Conservation (phyloP, 352 stramenopile species). For the Pythium pectinolyticum region DNA sequence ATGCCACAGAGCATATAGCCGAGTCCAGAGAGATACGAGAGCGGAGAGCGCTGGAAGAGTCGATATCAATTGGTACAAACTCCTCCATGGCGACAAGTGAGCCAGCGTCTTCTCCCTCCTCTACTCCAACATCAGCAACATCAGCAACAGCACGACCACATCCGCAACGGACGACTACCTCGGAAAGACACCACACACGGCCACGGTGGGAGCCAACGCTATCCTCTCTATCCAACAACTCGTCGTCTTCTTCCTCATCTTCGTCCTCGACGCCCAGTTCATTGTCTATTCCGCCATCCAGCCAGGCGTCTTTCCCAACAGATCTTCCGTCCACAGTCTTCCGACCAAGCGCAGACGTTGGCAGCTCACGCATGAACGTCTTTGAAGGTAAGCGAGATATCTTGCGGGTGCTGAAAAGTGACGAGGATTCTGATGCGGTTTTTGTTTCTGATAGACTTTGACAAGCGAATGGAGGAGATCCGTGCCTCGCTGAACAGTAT, state of each 20-base stretch:
- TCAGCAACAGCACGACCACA: too few relatives aligned
- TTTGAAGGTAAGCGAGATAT: conserved; percentile 28
- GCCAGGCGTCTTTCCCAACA: conserved; percentile 2
- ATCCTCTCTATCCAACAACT: conserved; percentile 18
- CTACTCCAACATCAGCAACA: background rate
- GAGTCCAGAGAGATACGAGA: background rate
- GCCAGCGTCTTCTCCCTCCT: background rate
- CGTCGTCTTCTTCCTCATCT: conserved; percentile 10
- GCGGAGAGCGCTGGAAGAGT: background rate
- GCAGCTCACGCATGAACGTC: background rate
- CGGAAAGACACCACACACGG: background rate
- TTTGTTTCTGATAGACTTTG: conserved; percentile 47
- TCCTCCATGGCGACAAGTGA: background rate
- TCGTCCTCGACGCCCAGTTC: background rate
- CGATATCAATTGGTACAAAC: background rate
- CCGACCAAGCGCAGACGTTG: background rate
- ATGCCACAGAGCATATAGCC: background rate
- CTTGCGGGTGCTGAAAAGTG: too few relatives aligned
- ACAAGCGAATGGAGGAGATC: conserved; percentile 74
- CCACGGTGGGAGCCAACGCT: conserved; percentile 28
- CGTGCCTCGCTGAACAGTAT: conserved; percentile 62
- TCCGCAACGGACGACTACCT: background rate
- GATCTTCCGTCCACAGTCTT: background rate
- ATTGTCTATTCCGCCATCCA: background rate
- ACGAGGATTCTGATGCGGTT: too few relatives aligned